A percentile compares a stretch with the other conserved stretches of the same genome.
phyloP scores from a whole-genome alignment of 2,329 filamentous ascomycete genomes.

The Pseudogymnoascus sp. region DNA sequence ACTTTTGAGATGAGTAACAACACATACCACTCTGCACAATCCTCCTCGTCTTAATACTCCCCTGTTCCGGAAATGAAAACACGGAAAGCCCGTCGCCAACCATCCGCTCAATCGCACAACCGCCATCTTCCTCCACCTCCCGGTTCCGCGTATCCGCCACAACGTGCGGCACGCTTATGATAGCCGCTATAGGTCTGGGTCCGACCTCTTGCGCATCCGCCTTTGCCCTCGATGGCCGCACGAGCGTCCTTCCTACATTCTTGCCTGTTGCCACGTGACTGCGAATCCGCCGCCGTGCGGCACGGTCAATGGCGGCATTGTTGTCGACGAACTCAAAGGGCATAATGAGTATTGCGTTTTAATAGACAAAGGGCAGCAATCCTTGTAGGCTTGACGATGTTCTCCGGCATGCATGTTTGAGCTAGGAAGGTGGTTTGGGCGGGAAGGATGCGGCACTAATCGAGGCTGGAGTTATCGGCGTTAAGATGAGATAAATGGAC shows the following conservation, averaged over 20 bases:
- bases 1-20: background rate
- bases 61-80: conserved; percentile 11
- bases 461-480: background rate
- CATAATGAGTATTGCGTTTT: background rate
- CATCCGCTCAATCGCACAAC: conserved; percentile 10
- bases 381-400: too few relatives aligned
- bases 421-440: background rate
- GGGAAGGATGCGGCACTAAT: background rate
- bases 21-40: conserved; percentile 11
- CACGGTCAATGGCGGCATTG: conserved; percentile 13
- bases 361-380: background rate
- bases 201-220: background rate
- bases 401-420: background rate
- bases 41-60: conserved; percentile 4
- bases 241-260: conserved; percentile 13
- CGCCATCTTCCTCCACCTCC: background rate
- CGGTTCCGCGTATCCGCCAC: background rate
- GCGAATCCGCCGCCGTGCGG: conserved; percentile 13
- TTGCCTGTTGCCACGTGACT: conserved; percentile 19
- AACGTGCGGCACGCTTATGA: background rate
- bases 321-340: conserved; percentile 13
- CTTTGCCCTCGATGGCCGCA: conserved; percentile 9
- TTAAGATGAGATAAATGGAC: too few relatives aligned
- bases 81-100: conserved; percentile 15
- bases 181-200: background rate